Conservation (phyloP, 352 stramenopile species). For the Plasmopara muralis region DNA sequence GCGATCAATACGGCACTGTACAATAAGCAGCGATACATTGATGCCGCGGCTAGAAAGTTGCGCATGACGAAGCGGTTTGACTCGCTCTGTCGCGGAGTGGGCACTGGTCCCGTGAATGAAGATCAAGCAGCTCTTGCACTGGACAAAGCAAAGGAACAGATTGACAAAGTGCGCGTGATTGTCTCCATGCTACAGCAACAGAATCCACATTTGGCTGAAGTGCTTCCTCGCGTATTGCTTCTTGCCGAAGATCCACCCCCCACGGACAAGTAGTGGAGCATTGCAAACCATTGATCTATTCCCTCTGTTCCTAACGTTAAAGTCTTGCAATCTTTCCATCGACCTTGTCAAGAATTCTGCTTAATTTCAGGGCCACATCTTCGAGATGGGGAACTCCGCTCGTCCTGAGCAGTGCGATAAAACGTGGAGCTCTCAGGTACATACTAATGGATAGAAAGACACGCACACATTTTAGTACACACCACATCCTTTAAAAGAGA, state of each 20-base stretch:
- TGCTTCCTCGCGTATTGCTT: slow-evolving; percentile 72
- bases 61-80: slow-evolving; percentile 69
- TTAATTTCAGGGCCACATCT: slow-evolving; percentile 23
- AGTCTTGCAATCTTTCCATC: slow-evolving; percentile 9
- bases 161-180: slow-evolving; percentile 55
- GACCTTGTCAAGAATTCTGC: slow-evolving; percentile 26
- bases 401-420: slow-evolving; percentile 17
- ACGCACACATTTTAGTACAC: slow-evolving; percentile 6
- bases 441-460: slow-evolving; percentile 24
- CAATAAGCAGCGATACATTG: slow-evolving; percentile 86
- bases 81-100: slow-evolving; percentile 36
- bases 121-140: slow-evolving; percentile 47
- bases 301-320: too few species aligned
- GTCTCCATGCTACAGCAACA: slow-evolving; percentile 53
- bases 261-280: not conserved
- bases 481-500: not conserved
- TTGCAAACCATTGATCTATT: too few species aligned
- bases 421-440: slow-evolving; percentile 35
- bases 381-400: slow-evolving; percentile 25
- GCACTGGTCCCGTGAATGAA: slow-evolving; percentile 34
- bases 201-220: slow-evolving; percentile 74
- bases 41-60: slow-evolving; percentile 62
- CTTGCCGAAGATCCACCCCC: slow-evolving; percentile 63
- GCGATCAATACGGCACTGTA: slow-evolving; percentile 86
- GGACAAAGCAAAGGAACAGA: slow-evolving; percentile 35